Evolutionary conservation across 768 basidiomycete genomes (phyloP), one percentile per base, ranked within the genome.

Genomic region (Phanerochaete sordida): DNA sequence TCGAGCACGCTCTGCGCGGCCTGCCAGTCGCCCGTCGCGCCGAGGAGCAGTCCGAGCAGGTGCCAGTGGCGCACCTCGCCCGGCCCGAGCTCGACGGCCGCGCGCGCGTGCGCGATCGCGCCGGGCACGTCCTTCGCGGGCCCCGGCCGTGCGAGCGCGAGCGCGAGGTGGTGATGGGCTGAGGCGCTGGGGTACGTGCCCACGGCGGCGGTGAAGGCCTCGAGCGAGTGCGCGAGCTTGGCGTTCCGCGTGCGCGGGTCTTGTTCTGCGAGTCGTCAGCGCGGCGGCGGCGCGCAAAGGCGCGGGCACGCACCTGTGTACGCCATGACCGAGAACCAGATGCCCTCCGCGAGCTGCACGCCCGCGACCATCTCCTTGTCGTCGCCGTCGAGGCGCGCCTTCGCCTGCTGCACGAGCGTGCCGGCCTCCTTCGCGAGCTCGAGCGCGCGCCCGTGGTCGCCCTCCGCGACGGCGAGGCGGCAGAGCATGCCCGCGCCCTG

Each of bases 11-110:
- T 85, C 31, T 76, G 76, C 0, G 95, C 93, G 12, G 87, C 90
- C 33, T 73, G 74, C 91, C 92, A 93, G 64, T 93, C 86, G 62
- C 89, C 91, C 28, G 79, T 76, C 9, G 90, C 87, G 0, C 86
- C 85, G n/a, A 95, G 78, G 12, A 96, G 72, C 4, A 98, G 75
- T 0, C 90, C 93, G 0, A 98, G 79, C 16, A 98, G 81, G 73
- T 98, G 96, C 95, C 95, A 98, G 56, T 90, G 88, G 44, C 91
- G 81, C 26, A 91, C 71, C 60, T 83, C 80, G 31, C 71, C 74
- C 0, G 87, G 77, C 30, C 88, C 84, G 6, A 79, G 77, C 69
- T 95, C 90, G 2, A 96, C 84, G 0, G 94, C 90, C 3, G 76
- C 67, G 6, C 87, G 85, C 0, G 91, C 90, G 53, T 84, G 76